Evolutionary conservation across 306 rosid species (phyloP).

Genomic region (Argentina anserina): DNA sequence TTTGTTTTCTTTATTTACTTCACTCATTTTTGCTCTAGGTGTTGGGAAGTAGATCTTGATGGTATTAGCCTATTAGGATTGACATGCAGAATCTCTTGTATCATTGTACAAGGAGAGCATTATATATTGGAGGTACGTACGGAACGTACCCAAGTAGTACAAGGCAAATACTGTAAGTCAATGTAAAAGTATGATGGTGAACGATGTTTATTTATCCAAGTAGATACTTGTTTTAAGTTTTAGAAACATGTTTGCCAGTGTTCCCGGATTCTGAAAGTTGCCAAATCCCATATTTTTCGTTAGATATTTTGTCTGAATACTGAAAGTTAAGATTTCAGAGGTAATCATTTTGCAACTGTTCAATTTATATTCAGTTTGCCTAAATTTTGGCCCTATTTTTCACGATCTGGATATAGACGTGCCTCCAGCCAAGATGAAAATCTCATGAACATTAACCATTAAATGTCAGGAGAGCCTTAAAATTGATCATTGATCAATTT

Average conservation of each 20-base stretch:
- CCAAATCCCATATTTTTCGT: too few species aligned
- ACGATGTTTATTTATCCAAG: neutral
- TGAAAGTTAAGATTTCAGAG: slow-evolving; percentile 82
- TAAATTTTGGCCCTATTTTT: neutral
- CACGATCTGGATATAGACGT: too few species aligned
- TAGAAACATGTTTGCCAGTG: neutral
- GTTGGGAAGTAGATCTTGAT: too few species aligned
- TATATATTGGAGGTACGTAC: too few species aligned
- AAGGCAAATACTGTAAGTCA: slow-evolving; percentile 77
- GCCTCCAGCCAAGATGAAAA: neutral
- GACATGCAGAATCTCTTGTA: too few species aligned
- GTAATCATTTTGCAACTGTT: slow-evolving; percentile 31
- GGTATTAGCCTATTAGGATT: too few species aligned
- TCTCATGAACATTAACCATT: neutral
- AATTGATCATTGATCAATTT: slow-evolving; percentile 70
- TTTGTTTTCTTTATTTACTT: slow-evolving; percentile 58
- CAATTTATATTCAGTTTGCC: neutral
- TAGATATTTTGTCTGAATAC: too few species aligned
- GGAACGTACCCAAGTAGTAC: too few species aligned
- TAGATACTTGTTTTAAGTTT: neutral
- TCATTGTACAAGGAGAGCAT: too few species aligned
- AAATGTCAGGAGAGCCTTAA: slow-evolving; percentile 75
- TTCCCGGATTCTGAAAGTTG: too few species aligned
- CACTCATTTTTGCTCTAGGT: slow-evolving; percentile 80
- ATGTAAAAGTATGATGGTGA: too few species aligned